Evolutionary conservation across 805 yeast species (phyloP).

Genomic region (Wickerhamomyces rabaulensis): DNA sequence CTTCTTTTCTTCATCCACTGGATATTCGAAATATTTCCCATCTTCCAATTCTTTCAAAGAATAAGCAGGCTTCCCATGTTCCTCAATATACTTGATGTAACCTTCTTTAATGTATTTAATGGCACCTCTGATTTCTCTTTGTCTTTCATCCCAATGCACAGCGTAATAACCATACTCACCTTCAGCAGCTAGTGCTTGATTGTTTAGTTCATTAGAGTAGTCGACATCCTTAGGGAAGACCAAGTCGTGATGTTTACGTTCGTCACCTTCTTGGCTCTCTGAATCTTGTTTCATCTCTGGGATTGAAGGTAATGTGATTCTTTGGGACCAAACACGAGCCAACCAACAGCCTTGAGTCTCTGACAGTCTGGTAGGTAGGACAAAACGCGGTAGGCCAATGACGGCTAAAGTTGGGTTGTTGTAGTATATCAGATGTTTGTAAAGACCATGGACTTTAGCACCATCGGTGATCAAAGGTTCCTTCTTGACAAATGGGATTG

Average conservation of each 20-base stretch:
- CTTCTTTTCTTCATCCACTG: slow-evolving; percentile 4
- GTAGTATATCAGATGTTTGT: slow-evolving; percentile 53
- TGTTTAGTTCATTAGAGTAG: slow-evolving; percentile 44
- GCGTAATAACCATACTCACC: slow-evolving; percentile 42
- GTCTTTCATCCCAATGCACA: slow-evolving; percentile 46
- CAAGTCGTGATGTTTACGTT: slow-evolving; percentile 46
- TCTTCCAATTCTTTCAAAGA: slow-evolving; percentile 35
- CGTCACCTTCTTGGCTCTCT: slow-evolving; percentile 40
- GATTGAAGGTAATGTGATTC: slow-evolving; percentile 43
- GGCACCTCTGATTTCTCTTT: slow-evolving; percentile 36
- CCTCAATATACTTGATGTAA: slow-evolving; percentile 34
- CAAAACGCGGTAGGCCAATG: slow-evolving; percentile 56
- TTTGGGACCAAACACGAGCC: slow-evolving; percentile 55
- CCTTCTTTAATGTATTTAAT: slow-evolving; percentile 40
- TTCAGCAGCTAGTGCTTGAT: slow-evolving; percentile 31
- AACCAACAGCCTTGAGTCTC: slow-evolving; percentile 63
- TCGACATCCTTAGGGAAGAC: slow-evolving; percentile 53
- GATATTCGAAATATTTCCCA: slow-evolving; percentile 29
- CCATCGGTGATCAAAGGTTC: slow-evolving; percentile 39
- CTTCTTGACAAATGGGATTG: slow-evolving; percentile 53
- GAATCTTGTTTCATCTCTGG: slow-evolving; percentile 44
- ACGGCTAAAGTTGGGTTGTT: slow-evolving; percentile 62
- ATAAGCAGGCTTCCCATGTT: slow-evolving; percentile 33
- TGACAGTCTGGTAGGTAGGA: slow-evolving; percentile 57
- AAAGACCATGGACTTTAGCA: slow-evolving; percentile 43